Evolutionary conservation across 192 early-diverging fungal genomes (phyloP).

Genomic region (Backusella luteola): DNA sequence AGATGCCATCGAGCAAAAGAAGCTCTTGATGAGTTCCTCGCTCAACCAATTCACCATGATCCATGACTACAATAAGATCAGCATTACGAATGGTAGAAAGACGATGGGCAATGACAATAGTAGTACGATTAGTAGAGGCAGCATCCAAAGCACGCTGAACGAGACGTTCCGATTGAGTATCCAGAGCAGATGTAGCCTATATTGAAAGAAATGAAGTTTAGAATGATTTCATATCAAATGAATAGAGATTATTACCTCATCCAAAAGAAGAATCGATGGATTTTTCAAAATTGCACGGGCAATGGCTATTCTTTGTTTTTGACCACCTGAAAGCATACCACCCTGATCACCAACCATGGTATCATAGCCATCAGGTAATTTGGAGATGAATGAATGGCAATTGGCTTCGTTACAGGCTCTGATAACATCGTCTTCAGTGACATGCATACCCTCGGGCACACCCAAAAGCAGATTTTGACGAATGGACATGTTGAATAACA

Average conservation of each 20-base stretch:
- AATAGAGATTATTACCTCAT: conserved; percentile 54
- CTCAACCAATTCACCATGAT: conserved; percentile 66
- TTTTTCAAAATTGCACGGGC: conserved; percentile 86
- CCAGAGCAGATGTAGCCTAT: conserved; percentile 75
- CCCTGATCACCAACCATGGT: conserved; percentile 81
- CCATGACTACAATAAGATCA: conserved; percentile 81
- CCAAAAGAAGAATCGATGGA: conserved; percentile 77
- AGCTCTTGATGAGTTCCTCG: conserved; percentile 77
- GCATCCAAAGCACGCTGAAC: conserved; percentile 70
- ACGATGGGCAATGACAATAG: conserved; percentile 71
- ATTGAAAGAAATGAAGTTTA: conserved; percentile 70
- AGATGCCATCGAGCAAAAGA: conserved; percentile 56
- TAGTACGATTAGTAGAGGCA: conserved; percentile 61
- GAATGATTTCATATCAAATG: conserved; percentile 42
- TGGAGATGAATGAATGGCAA: conserved; percentile 77
- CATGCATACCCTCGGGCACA: conserved; percentile 42
- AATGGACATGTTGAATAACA: conserved; percentile 74
- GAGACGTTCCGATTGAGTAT: conserved; percentile 67
- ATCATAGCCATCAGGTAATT: conserved; percentile 79
- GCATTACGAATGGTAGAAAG: conserved; percentile 76
- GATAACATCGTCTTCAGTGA: conserved; percentile 72
- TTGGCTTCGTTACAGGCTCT: conserved; percentile 65
- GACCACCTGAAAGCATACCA: conserved; percentile 76
- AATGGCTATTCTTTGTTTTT: conserved; percentile 96
- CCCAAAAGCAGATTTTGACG: conserved; percentile 80